Conservation (phyloP, 768 basidiomycete species). For the Mycena rosella region DNA sequence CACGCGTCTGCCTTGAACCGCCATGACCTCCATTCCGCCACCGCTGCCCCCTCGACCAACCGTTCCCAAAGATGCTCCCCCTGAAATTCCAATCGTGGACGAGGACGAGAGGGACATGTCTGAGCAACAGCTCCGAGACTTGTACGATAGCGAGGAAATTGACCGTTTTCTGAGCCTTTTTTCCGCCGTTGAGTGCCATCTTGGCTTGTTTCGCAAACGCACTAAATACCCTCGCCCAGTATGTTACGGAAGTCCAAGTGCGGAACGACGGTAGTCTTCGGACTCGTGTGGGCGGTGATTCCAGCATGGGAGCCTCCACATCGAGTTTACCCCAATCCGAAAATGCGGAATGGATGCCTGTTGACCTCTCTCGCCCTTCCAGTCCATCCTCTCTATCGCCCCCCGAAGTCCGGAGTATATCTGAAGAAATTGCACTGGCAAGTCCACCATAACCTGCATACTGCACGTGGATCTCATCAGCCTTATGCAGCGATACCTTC, state of each 20-base stretch:
- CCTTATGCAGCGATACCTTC: conserved; percentile 50
- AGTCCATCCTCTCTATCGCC: conserved; percentile 7
- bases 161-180: conserved; percentile 66
- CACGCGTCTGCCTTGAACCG: conserved; percentile 2
- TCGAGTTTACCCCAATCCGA: conserved; percentile 2
- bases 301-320: conserved; percentile 4
- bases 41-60: conserved; percentile 11
- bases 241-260: conserved; percentile 69
- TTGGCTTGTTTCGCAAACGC: not conserved
- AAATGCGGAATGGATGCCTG: not conserved
- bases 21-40: conserved; percentile 7
- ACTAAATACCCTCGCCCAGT: conserved; percentile 49
- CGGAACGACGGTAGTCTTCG: conserved; percentile 37
- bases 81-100: not conserved
- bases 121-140: conserved; percentile 66
- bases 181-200: conserved; percentile 57
- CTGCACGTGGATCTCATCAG: conserved; percentile 1
- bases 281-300: not conserved
- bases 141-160: conserved; percentile 41
- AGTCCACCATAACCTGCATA: conserved; percentile 9
- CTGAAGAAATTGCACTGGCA: conserved; percentile 47
- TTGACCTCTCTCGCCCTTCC: conserved; percentile 6
- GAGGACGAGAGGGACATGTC: conserved; percentile 51
- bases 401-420: conserved; percentile 29
- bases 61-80: conserved; percentile 32